Evolutionary conservation across 805 yeast genomes (phyloP), one percentile per base, ranked within the genome.

Genomic region (Ogataea corticis): DNA sequence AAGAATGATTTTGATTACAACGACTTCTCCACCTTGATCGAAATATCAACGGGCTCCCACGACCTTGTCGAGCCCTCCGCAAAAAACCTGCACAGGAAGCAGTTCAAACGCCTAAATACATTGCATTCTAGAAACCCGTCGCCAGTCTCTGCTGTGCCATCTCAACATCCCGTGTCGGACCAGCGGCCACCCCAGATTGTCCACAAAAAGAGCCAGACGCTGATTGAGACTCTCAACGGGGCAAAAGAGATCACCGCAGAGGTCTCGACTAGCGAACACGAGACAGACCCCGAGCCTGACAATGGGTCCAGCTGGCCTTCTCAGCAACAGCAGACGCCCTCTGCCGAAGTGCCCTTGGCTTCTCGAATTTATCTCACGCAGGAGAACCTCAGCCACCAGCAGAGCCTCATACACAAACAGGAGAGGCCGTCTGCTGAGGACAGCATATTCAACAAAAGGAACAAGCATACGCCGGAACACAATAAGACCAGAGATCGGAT

Each of bases 11-110:
- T 64, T 33, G 45, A 55, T 40, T 35, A 46, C 19, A 52, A 54
- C 28, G 68, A 65, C 36, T 61, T 65, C 28, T 51, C 60, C 15
- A 55, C 68, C 6, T 49, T 62, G 33, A 52, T 61, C 14, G 43
- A 55, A 21, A 65, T 65, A 6, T 59, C 70, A 11, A 46, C 55
- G 5, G 49, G 48, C 2, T 27, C 44, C 36, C 15, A 31, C n/a
- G 50, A 46, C 12, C 40, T 25, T 3, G 6, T 23, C 15, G 36
- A 36, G 27, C n/a, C 30, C 18, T n/a, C 38, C 13, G 13, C 15
- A 10, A 27, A 17, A 3, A 33, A n/a, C 6, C 19, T 19, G 15
- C 41, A 25, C 32, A 27, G 7, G 19, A 38, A 33, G 19, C 19
- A 28, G 16, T 37, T 28, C 28, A 28, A 18, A 21, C 33, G 27